phyloP scores from a whole-genome alignment of 768 basidiomycete species.

The Royoungia palumana region DNA sequence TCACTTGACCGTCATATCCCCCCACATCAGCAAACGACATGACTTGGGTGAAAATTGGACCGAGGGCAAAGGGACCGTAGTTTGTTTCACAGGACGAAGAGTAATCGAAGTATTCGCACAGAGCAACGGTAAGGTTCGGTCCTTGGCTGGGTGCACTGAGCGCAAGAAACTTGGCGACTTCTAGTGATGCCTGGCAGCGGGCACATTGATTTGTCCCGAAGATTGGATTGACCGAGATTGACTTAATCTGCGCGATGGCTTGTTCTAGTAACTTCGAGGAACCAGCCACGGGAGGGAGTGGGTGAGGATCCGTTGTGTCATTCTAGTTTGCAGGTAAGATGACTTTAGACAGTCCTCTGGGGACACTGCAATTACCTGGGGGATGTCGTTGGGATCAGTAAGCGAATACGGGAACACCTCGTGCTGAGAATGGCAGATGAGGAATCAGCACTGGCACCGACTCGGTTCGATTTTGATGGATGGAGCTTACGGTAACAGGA shows the following conservation, averaged over 20 bases:
- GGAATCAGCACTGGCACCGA: neutral
- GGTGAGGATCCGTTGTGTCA: slow-evolving; percentile 61
- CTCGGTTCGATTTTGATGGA: neutral
- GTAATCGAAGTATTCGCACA: slow-evolving; percentile 62
- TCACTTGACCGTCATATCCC: slow-evolving; percentile 71
- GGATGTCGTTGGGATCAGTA: slow-evolving; percentile 61
- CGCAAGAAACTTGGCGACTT: slow-evolving; percentile 63
- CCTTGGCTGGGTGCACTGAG: slow-evolving; percentile 61
- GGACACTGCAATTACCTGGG: slow-evolving; percentile 32
- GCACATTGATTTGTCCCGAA: slow-evolving; percentile 56
- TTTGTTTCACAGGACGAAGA: slow-evolving; percentile 46
- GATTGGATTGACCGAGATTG: slow-evolving; percentile 50
- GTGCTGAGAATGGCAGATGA: slow-evolving; percentile 38
- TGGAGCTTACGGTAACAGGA: slow-evolving; percentile 51
- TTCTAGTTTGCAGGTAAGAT: slow-evolving; percentile 31
- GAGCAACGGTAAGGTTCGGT: slow-evolving; percentile 49
- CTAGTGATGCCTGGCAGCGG: slow-evolving; percentile 56
- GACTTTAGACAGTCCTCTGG: neutral
- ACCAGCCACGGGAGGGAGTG: slow-evolving; percentile 56
- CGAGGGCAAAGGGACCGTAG: slow-evolving; percentile 47
- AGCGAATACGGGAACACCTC: slow-evolving; percentile 55
- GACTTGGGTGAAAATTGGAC: slow-evolving; percentile 67
- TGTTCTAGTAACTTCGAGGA: slow-evolving; percentile 44
- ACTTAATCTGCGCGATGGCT: slow-evolving; percentile 55
- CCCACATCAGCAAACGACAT: slow-evolving; percentile 66